Evolutionary conservation across 2,329 filamentous ascomycete species (phyloP), one percentile per base, ranked within the genome.

Genomic region (Claviceps sorghi): DNA sequence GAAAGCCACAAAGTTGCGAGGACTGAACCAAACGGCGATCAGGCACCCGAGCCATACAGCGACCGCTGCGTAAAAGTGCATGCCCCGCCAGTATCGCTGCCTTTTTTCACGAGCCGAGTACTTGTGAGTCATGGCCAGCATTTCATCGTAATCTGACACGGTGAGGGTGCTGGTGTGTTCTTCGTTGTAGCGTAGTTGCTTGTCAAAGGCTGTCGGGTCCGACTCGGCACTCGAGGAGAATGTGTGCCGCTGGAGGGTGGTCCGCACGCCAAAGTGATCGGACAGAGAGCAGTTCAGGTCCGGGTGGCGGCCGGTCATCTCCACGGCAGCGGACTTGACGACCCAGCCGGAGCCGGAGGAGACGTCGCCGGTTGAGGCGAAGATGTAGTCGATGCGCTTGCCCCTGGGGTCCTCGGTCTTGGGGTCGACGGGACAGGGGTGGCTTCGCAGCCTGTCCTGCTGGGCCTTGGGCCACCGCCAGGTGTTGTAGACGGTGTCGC

Each of bases 341-440:
- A 78, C 71, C 89, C 90, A 96, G 45, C 65, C 62, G 54, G 53
- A 44, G 56, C 56, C 40, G 60, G 63, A 56, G 65, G 61, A 58
- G 47, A 59, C 52, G 58, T 63, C 58, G 13, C 74, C 77, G 13
- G 78, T 77, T 1, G 78, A 80, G 59, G 88, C 83, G 68, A 98
- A 97, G 62, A 98, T 85, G 68, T 98, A 98, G 69, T 98, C 93
- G 48, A 97, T 77, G 22, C 93, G 76, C 66, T 95, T 91, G n/a
- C 86, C 91, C 26, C 73, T 75, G 0, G 80, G 80, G 63, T 96
- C 90, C 3, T 74, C 67, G 0, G 79, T 78, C 47, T 83, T 76
- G 0, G 78, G 76, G n/a, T 84, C 73, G 7, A 95, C 74, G 36
- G 64, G 61, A 42, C 82, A 73, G 13, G 67, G 60, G 46, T 79